Conservation (phyloP, 2,329 filamentous ascomycete species). For the Apiospora arundinis region DNA sequence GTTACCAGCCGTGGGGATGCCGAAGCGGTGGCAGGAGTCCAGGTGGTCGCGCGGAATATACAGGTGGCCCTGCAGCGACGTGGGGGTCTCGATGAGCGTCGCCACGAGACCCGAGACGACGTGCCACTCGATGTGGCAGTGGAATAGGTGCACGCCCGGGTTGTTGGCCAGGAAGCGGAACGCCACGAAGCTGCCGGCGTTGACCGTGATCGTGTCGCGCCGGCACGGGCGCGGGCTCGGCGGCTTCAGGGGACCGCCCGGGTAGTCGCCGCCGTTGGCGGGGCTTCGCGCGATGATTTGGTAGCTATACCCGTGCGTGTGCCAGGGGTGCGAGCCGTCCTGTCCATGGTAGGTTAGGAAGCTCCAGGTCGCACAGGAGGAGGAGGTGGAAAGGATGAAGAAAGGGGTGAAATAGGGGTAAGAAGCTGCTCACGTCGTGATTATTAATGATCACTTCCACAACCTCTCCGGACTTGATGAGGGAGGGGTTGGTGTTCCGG, state of each 20-base stretch:
- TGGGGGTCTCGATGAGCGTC: constrained; percentile 68
- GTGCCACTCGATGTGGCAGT: constrained; percentile 86
- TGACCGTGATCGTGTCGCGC: not conserved
- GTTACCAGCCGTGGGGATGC: constrained; percentile 67
- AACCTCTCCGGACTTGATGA: constrained; percentile 70
- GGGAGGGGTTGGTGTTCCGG: constrained; percentile 67
- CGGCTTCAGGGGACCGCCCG: not conserved
- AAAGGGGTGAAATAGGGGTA: too few relatives aligned
- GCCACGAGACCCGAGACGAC: constrained; percentile 68
- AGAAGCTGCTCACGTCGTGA: constrained; percentile 53
- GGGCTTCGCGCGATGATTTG: constrained; percentile 48
- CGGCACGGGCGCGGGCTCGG: not conserved
- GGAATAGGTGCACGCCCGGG: constrained; percentile 69
- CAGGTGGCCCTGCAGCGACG: constrained; percentile 66
- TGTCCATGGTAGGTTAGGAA: constrained; percentile 43
- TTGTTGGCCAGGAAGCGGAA: constrained; percentile 47
- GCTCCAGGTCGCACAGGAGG: too few relatives aligned
- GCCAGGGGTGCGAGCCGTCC: constrained; percentile 65
- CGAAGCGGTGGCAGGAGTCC: constrained; percentile 61
- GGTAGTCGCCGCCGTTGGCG: not conserved
- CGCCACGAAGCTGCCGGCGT: constrained; percentile 19
- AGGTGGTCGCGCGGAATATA: constrained; percentile 66
- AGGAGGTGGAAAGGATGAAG: not conserved
- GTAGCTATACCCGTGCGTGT: constrained; percentile 68
- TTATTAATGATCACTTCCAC: constrained; percentile 81